Evolutionary conservation across 1,139 yeast species (phyloP).

Genomic region (Blastobotrys aristatus): DNA sequence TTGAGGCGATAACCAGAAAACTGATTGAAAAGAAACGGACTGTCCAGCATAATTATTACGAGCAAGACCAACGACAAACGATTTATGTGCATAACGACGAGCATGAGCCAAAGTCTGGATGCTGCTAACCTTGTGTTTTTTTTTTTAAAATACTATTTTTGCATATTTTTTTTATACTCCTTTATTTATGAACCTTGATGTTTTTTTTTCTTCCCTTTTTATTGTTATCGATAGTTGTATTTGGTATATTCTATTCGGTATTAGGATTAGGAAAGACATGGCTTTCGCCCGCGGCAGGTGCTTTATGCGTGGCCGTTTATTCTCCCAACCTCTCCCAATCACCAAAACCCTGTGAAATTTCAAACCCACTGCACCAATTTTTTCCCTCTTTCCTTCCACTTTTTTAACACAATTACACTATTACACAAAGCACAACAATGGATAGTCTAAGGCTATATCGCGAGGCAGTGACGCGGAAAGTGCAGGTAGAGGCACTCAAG

Average conservation of each 20-base stretch:
- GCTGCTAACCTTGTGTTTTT: slow-evolving; percentile 20
- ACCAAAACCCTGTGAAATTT: too few relatives aligned
- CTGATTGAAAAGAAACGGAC: slow-evolving; percentile 25
- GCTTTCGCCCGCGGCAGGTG: too few relatives aligned
- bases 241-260: too few relatives aligned
- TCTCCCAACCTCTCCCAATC: too few relatives aligned
- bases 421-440: too few relatives aligned
- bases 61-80: slow-evolving; percentile 28
- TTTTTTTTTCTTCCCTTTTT: background rate
- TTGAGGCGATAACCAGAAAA: slow-evolving; percentile 34
- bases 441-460: slow-evolving; percentile 27
- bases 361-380: too few relatives aligned
- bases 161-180: background rate
- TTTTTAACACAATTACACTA: too few relatives aligned
- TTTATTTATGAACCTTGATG: too few relatives aligned
- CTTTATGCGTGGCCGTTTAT: too few relatives aligned
- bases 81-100: slow-evolving; percentile 33
- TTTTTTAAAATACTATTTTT: background rate
- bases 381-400: too few relatives aligned
- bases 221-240: background rate
- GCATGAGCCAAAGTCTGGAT: slow-evolving; percentile 25
- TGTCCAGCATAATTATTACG: slow-evolving; percentile 24
- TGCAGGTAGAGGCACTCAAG: slow-evolving; percentile 19
- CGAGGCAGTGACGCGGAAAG: slow-evolving; percentile 25
- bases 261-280: too few relatives aligned